These are phyloP conservation scores for Eucalyptus pauciflora DNA, from an alignment of 345 rosid genomes.

Conservation along the genomic window DNA sequence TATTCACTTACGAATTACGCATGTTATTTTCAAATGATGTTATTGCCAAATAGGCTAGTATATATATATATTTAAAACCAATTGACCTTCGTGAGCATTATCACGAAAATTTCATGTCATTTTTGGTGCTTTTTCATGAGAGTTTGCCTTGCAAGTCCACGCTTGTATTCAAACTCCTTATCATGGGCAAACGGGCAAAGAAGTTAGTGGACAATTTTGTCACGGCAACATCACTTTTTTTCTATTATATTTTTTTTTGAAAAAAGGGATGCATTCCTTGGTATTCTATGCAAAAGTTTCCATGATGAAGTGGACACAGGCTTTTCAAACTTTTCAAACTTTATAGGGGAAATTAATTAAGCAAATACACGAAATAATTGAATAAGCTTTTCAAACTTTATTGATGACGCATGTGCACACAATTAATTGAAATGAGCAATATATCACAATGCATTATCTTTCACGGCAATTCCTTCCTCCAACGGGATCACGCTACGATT, in stretches of 20 bases:
- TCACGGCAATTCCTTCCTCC: background rate
- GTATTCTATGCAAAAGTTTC: background rate
- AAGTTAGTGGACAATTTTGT: background rate
- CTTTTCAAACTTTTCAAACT: no score
- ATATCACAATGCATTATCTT: background rate
- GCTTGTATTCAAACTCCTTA: accelerated
- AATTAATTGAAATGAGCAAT: no score
- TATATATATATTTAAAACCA: no score
- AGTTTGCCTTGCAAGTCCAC: accelerated
- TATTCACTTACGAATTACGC: accelerated
- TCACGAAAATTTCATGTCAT: no score
- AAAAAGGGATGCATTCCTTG: background rate
- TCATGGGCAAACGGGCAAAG: background rate
- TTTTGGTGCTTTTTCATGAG: no score
- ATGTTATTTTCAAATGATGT: accelerated
- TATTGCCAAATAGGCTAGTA: accelerated
- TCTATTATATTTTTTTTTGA: no score
- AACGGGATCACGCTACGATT: background rate
- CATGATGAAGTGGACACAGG: background rate
- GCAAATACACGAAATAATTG: no score
- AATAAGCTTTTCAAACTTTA: no score
- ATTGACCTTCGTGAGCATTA: accelerated
- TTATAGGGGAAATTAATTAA: no score
- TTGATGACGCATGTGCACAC: background rate
- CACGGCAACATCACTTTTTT: accelerated